Base-by-base conservation (phyloP, 1,139 yeast genomes). In the Hansenula sp. region DNA sequence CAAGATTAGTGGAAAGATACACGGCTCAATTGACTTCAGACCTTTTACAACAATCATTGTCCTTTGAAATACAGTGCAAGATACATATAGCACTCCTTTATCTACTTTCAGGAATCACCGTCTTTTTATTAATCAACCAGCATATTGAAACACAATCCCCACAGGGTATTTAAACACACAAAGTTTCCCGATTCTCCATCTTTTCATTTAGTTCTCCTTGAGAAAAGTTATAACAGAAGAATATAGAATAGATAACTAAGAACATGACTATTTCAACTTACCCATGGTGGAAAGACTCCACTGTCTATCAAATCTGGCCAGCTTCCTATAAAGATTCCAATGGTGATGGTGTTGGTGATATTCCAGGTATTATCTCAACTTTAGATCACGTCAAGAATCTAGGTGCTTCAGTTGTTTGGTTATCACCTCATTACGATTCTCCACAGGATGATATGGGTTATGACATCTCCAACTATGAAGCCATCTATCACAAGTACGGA, bases 401-500 rank as follows among this genome's bases (percentile, higher is more conserved):
- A 38, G 84, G 84, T 2, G 68, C 68, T 18, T 81, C 76, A 48
- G 68, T 76, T 30, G 63, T 79, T 35, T 79, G 84, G 84, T 62
- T 78, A 47, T 73, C 76, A 27, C 84, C 84, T 33, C 73, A 75
- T 67, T 77, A 70, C 60, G 79, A 75, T 49, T 74, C 81, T 3
- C 84, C 84, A 4, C 79, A 75, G 54, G 76, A 74, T 38, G 84
- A 79, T 54, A 78, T 79, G 84, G 84, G 84, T 2, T 79, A 79
- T 58, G 84, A 79, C 55, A 76, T 79, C 51, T 64, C 76, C 32
- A 74, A 79, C 60, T 79, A 79, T 58, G 69, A 74, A 54, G 68
- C 62, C 15, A 69, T 79, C 33, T 71, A 77, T 57, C 74, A 77
- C 5, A 66, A 65, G 49, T 79, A 76, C 56, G 84, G 84, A 39